phyloP scores from a whole-genome alignment of 352 stramenopile genomes.

The Aphanomyces euteiches region DNA sequence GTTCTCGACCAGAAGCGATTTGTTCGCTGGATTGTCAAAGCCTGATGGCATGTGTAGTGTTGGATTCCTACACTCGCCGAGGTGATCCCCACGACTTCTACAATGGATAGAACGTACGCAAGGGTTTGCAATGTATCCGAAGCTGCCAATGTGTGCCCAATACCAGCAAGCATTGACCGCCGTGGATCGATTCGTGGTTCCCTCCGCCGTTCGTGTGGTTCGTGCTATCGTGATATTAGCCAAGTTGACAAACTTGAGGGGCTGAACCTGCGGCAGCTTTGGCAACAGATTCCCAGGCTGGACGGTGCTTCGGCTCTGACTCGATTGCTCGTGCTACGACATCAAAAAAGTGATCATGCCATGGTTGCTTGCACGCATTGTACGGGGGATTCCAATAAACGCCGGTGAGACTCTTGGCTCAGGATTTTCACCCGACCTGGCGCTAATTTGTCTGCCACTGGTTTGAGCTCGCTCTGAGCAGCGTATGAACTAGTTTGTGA shows the following conservation, averaged over 20 bases:
- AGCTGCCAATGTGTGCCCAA: slow-evolving; percentile 64
- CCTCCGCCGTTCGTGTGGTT: not conserved
- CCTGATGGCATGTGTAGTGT: slow-evolving; percentile 50
- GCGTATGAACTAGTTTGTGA: slow-evolving; percentile 48
- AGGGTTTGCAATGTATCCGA: slow-evolving; percentile 41
- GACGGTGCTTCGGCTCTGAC: too few species aligned
- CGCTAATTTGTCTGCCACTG: slow-evolving; percentile 44
- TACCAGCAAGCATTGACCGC: slow-evolving; percentile 66
- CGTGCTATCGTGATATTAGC: too few species aligned
- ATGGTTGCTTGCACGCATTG: not conserved
- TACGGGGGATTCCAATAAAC: slow-evolving; percentile 61
- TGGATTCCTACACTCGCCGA: slow-evolving; percentile 35
- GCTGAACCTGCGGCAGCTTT: slow-evolving; percentile 13
- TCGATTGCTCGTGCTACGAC: slow-evolving; percentile 38
- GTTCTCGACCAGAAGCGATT: slow-evolving; percentile 62
- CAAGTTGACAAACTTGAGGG: slow-evolving; percentile 33
- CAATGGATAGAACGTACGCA: slow-evolving; percentile 39
- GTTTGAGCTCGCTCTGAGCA: slow-evolving; percentile 50
- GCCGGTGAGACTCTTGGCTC: slow-evolving; percentile 50
- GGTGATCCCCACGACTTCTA: not conserved
- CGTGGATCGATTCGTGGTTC: slow-evolving; percentile 39
- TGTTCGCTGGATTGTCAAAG: slow-evolving; percentile 52
- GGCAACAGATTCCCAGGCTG: not conserved
- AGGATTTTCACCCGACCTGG: slow-evolving; percentile 43
- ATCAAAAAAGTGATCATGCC: not conserved